Percentiles rank a stretch among this genome's conserved stretches.
Evolutionary conservation across 75 land plant species (phyloP).

Genomic region (Pinus tabuliformis): DNA sequence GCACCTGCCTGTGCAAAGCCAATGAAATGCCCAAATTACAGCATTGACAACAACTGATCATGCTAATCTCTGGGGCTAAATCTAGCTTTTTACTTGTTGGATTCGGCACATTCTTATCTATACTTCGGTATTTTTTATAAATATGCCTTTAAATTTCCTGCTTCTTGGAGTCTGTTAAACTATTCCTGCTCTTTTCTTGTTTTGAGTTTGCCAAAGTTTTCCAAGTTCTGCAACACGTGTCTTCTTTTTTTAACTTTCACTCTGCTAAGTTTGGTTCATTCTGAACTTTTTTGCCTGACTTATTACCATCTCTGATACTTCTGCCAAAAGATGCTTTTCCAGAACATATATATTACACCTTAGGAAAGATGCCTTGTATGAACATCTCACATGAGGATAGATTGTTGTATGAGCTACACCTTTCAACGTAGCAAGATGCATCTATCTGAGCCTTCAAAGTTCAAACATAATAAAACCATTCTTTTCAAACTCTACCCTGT

Average conservation of each 20-base stretch:
- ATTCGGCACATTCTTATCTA: neutral
- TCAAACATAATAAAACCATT: neutral
- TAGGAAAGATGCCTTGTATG: neutral
- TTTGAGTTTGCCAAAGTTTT: neutral
- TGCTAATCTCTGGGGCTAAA: neutral
- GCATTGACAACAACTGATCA: too few species aligned
- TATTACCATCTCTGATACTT: too few species aligned
- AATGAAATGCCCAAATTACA: too few species aligned
- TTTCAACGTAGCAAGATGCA: neutral
- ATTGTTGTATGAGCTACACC: neutral
- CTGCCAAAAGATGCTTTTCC: too few species aligned
- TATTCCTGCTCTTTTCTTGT: neutral
- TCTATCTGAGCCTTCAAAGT: neutral
- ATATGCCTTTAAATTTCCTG: neutral
- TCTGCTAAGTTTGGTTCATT: neutral
- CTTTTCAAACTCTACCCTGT: too few species aligned
- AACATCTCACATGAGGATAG: neutral
- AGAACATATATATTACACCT: neutral
- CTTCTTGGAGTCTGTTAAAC: neutral
- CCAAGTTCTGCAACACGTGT: neutral
- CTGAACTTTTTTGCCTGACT: too few species aligned
- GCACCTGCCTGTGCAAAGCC: too few species aligned
- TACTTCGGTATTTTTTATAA: neutral
- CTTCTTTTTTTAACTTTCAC: neutral
- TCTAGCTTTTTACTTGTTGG: neutral